Percentiles rank a stretch among this genome's conserved stretches.
phyloP scores from a whole-genome alignment of 345 rosid species.

The Geranium brycei region DNA sequence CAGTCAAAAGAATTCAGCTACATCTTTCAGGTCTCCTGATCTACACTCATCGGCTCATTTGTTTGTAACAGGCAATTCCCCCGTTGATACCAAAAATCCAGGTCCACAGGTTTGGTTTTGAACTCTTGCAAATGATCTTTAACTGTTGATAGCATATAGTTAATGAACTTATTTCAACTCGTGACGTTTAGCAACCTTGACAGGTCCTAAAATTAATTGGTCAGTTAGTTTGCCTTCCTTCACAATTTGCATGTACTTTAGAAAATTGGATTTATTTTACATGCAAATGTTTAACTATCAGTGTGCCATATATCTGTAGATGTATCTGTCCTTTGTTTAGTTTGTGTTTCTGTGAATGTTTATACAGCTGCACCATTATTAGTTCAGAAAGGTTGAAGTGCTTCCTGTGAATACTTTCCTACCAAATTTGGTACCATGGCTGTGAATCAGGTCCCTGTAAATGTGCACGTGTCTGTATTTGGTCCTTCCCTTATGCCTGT shows the following conservation, averaged over 20 bases:
- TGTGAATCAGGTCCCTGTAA: not conserved
- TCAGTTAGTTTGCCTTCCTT: not conserved
- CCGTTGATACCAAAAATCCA: constrained; percentile 21
- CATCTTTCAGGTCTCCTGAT: constrained; percentile 19
- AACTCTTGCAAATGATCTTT: constrained; percentile 3
- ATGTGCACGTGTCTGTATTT: not conserved
- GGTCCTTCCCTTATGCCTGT: not conserved
- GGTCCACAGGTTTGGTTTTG: constrained; percentile 20
- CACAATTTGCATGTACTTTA: not conserved
- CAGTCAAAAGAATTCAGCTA: constrained; percentile 19
- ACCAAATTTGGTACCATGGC: not conserved
- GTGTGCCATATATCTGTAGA: not conserved
- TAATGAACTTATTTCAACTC: not conserved
- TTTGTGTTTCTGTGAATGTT: not conserved
- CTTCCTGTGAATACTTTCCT: not conserved
- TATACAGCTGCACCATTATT: not conserved
- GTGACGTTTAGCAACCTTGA: not conserved
- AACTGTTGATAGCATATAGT: not conserved
- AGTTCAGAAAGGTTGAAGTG: not conserved
- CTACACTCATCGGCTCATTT: constrained; percentile 26
- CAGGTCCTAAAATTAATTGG: not conserved
- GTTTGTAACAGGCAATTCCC: constrained; percentile 13
- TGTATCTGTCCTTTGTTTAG: not conserved
- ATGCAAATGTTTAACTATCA: no score
- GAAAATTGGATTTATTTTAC: not conserved